Evolutionary conservation across 768 basidiomycete species (phyloP).

Genomic region (Auriculariales sp.): DNA sequence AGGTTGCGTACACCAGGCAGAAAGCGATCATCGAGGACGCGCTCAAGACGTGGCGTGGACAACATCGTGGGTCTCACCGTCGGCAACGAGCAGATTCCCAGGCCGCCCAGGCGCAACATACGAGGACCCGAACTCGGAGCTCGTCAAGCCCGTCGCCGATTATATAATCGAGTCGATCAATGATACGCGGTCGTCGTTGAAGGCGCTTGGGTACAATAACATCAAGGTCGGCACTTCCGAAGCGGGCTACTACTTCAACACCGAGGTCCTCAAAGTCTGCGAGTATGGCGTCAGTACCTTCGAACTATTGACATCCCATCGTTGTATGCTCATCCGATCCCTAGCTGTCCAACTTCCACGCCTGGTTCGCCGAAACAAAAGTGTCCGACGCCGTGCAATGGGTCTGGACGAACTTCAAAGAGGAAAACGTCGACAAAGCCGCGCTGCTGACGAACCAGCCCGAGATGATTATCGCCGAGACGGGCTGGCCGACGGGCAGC

Average conservation of each 20-base stretch:
- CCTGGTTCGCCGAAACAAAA: constrained; percentile 24
- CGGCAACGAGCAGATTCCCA: neutral
- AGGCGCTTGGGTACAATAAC: constrained; percentile 38
- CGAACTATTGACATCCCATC: neutral
- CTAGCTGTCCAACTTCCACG: constrained; percentile 87
- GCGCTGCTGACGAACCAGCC: constrained; percentile 48
- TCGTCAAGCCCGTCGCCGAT: constrained; percentile 48
- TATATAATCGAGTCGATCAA: constrained; percentile 48
- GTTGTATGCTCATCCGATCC: too few relatives aligned
- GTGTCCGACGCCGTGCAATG: constrained; percentile 48
- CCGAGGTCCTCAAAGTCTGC: constrained; percentile 39
- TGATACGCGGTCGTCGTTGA: constrained; percentile 23
- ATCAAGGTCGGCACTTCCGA: constrained; percentile 74
- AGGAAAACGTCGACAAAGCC: constrained; percentile 46
- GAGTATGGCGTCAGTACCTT: too few relatives aligned
- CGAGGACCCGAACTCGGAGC: constrained; percentile 7
- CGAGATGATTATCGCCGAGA: constrained; percentile 84
- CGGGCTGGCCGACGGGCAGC: constrained; percentile 68
- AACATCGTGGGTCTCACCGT: constrained; percentile 42
- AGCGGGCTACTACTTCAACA: constrained; percentile 77
- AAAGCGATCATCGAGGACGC: neutral
- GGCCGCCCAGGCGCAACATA: neutral
- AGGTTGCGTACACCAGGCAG: constrained; percentile 17
- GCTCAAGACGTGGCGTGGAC: neutral
- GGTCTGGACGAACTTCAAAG: constrained; percentile 67